A percentile compares a stretch with the other conserved stretches of the same genome.
These are phyloP conservation scores for Barnettozyma siamensis DNA, from an alignment of 805 yeast genomes.

Conservation along the genomic window DNA sequence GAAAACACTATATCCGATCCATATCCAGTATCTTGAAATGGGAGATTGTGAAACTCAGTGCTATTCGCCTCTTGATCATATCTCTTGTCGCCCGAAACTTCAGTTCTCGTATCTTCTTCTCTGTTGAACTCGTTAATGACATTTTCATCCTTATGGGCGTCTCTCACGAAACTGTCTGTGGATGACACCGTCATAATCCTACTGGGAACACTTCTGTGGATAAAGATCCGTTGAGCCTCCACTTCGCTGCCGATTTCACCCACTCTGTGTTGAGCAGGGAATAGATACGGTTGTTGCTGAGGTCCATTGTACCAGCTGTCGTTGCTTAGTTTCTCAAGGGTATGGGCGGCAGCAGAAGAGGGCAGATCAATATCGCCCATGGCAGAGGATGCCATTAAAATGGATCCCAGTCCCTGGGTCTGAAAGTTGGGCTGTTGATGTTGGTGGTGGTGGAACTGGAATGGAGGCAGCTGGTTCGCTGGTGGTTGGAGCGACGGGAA, in stretches of 20 bases:
- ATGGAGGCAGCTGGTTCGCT: background rate
- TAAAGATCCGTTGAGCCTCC: conserved; percentile 2
- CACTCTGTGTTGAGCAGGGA: conserved; percentile 1
- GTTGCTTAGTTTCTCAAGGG: background rate
- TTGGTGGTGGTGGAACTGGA: background rate
- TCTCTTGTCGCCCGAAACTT: too few species aligned
- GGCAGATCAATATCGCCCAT: conserved; percentile 3
- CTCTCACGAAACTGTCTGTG: background rate
- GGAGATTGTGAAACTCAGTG: background rate
- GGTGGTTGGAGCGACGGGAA: too few species aligned
- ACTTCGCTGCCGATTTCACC: background rate
- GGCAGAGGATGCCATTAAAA: conserved; percentile 1
- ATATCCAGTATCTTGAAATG: background rate
- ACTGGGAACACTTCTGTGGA: conserved; percentile 5
- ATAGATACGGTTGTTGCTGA: background rate
- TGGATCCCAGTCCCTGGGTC: background rate
- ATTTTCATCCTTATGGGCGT: background rate
- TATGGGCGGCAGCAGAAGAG: conserved; percentile 2
- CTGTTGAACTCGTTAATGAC: background rate
- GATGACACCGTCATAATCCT: background rate
- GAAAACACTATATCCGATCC: conserved; percentile 20
- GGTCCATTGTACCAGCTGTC: background rate
- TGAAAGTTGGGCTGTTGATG: background rate
- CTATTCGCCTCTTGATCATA: too few species aligned
- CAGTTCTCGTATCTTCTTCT: too few species aligned